phyloP scores from a whole-genome alignment of 345 rosid genomes.

The Fremontodendron californicum region DNA sequence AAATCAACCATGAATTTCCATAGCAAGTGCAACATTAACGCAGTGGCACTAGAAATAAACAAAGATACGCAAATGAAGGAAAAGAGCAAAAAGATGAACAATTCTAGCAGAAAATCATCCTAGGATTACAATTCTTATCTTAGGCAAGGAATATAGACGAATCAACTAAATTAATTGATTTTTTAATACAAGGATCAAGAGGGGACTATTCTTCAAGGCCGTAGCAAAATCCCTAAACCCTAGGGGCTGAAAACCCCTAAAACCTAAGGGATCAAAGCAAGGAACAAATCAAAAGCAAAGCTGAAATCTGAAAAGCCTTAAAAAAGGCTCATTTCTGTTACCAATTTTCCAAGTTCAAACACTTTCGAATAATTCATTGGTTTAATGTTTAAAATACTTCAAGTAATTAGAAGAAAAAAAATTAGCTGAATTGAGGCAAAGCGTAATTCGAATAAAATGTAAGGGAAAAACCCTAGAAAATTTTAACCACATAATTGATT shows the following conservation, averaged over 20 bases:
- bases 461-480: not conserved
- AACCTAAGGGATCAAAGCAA: constrained; percentile 3
- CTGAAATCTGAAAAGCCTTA: not conserved
- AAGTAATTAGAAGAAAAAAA: not conserved
- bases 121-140: not conserved
- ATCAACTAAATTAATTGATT: not conserved
- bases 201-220: not conserved
- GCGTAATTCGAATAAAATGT: not conserved
- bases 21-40: no score
- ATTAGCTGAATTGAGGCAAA: not conserved
- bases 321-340: not conserved
- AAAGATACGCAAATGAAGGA: no score
- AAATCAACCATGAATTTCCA: not conserved
- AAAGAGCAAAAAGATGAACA: no score
- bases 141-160: not conserved
- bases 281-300: not conserved
- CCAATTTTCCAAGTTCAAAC: not conserved
- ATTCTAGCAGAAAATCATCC: not conserved
- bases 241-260: not conserved
- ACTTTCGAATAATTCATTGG: not conserved
- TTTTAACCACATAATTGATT: not conserved
- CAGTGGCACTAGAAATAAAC: no score
- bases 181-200: not conserved
- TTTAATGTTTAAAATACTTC: not conserved
- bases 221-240: no score